Evolutionary conservation across 352 stramenopile genomes (phyloP), one percentile per base, ranked within the genome.

Genomic region (Stramenopiles sp.): DNA sequence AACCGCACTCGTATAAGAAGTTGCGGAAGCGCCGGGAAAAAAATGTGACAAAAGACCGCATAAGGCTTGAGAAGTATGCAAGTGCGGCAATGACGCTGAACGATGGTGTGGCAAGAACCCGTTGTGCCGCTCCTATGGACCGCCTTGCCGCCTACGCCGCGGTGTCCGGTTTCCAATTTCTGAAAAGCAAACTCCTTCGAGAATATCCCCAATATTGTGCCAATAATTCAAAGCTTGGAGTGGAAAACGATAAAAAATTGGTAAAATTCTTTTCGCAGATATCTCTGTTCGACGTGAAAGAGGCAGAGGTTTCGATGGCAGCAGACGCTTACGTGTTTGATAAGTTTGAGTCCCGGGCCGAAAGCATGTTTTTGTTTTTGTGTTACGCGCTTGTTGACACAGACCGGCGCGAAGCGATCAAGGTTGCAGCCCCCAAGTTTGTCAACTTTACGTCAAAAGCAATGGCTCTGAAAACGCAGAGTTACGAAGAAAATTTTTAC

Each of bases 221-320:
- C 35, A 71, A 71, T 6, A 71, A 71, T 71, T 4, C 2, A 6
- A 71, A 71, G 6, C 33, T 35, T 71, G 25, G 25, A 18, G 25
- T 18, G 12, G 25, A 63, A 18, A 63, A 63, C 25, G 43, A 63
- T 63, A 2, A 71, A 71, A 33, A 71, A 35, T 6, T 71, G 6
- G 53, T 71, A 71, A 71, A 71, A 71, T 71, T 71, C 12, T 71
- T 71, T 71, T 6, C 2, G 6, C 53, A 71, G 35, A 71, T 71
- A 35, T 71, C 53, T 35, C 2, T 71, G 1, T 31, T 6, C 4
- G 6, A 71, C 1, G 53, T 71, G 12, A 6, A 71, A 71, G 53
- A 6, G 35, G 6, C 4, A 6, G 53, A 71, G 35, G 53, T 71
- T 2, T 4, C 6, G 35, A 71, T 35, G 1, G 53, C 53, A 71